These are phyloP conservation scores for Tylopilus vinaceipallidus DNA, from an alignment of 768 basidiomycete species.

Conservation along the genomic window DNA sequence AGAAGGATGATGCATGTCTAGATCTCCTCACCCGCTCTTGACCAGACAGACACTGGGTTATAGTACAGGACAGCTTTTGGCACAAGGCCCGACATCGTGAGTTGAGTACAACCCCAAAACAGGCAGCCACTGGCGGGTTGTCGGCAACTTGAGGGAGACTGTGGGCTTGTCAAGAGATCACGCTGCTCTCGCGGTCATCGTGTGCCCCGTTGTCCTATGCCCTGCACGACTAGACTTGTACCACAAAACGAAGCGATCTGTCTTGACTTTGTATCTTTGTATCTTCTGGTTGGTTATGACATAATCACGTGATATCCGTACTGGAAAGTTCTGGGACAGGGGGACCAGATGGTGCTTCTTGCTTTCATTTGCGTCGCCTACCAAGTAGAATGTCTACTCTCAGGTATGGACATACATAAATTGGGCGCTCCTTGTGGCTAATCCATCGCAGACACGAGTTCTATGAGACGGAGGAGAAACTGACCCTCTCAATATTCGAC, in stretches of 20 bases:
- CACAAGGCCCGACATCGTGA: slow-evolving; percentile 22
- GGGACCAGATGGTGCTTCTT: not conserved
- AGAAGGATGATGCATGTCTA: not conserved
- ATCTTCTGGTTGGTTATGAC: too few species aligned
- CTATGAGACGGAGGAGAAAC: slow-evolving; percentile 78
- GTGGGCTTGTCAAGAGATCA: not conserved
- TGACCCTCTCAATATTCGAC: slow-evolving; percentile 78
- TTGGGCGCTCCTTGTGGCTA: not conserved
- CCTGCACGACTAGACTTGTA: not conserved
- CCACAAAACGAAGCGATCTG: too few species aligned
- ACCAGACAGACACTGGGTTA: slow-evolving; percentile 59
- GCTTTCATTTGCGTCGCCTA: slow-evolving; percentile 2
- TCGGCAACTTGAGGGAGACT: too few species aligned
- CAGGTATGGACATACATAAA: slow-evolving; percentile 20
- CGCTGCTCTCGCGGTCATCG: not conserved
- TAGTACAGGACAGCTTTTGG: slow-evolving; percentile 86
- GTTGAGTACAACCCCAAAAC: not conserved
- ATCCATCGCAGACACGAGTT: slow-evolving; percentile 66
- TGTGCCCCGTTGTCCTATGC: not conserved
- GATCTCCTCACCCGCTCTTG: slow-evolving; percentile 51
- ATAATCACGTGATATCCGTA: slow-evolving; percentile 24
- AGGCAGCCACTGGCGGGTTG: not conserved
- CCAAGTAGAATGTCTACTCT: slow-evolving; percentile 23
- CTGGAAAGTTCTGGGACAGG: slow-evolving; percentile 29
- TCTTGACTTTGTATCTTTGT: too few species aligned